These are phyloP conservation scores for Suhomyces tanzawaensis DNA, from an alignment of 805 yeast species.

Conservation along the genomic window DNA sequence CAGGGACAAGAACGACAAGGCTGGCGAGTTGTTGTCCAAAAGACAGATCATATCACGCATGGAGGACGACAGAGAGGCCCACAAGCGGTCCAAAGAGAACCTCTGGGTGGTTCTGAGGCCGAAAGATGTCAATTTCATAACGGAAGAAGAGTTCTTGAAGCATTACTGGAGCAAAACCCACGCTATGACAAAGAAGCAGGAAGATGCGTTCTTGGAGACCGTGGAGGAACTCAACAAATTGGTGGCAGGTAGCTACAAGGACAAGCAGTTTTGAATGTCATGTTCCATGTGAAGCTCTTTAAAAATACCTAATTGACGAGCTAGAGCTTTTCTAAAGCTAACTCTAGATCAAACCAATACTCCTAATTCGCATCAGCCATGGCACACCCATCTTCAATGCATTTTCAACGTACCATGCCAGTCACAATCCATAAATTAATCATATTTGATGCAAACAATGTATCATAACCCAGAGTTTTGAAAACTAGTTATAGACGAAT, in stretches of 20 bases:
- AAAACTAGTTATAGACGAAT: no score
- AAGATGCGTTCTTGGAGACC: slow-evolving; percentile 38
- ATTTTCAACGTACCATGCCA: no score
- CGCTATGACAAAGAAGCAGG: slow-evolving; percentile 45
- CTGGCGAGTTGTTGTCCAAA: slow-evolving; percentile 27
- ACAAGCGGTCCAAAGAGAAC: slow-evolving; percentile 78
- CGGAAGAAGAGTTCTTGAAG: slow-evolving; percentile 35
- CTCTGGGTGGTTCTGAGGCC: slow-evolving; percentile 68
- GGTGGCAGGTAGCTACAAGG: slow-evolving; percentile 53
- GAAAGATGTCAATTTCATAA: slow-evolving; percentile 30
- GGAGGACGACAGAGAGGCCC: slow-evolving; percentile 92
- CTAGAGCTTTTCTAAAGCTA: no score
- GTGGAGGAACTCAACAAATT: slow-evolving; percentile 55
- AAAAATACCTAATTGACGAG: background rate
- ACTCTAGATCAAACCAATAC: no score
- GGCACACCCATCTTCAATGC: no score
- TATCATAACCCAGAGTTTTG: no score
- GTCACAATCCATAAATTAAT: no score
- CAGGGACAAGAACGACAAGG: slow-evolving; percentile 17
- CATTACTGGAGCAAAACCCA: slow-evolving; percentile 53
- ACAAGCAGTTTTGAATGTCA: slow-evolving; percentile 37
- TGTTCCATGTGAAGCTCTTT: background rate
- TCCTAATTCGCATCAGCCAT: no score
- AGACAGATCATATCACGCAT: slow-evolving; percentile 70
- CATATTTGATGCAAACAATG: no score